phyloP scores from a whole-genome alignment of 345 rosid species.

The sweet orange (Citrus sinensis) region DNA sequence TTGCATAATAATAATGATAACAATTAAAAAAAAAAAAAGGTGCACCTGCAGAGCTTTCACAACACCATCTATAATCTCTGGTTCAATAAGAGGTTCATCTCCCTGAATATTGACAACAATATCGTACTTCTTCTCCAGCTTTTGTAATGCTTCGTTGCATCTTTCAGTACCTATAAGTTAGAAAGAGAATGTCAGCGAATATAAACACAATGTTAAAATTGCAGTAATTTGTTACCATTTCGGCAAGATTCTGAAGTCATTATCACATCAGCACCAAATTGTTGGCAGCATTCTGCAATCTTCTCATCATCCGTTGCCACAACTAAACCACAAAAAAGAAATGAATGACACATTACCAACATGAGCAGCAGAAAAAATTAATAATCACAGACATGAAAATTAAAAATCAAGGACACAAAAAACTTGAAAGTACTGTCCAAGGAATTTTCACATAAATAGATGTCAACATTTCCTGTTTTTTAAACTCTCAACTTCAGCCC shows the following conservation, averaged over 20 bases:
- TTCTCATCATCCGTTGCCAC: slow-evolving; percentile 92
- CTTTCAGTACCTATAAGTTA: slow-evolving; percentile 67
- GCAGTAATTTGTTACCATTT: slow-evolving; percentile 52
- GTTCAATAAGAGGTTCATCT: slow-evolving; percentile 94
- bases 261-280: slow-evolving; percentile 91
- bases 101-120: slow-evolving; percentile 95
- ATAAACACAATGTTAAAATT: neutral
- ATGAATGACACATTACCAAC: neutral
- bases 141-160: slow-evolving; percentile 85
- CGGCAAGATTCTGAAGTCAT: slow-evolving; percentile 94
- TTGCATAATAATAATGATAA: neutral
- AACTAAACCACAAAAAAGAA: slow-evolving; percentile 39
- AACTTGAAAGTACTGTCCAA: neutral
- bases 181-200: slow-evolving; percentile 12
- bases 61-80: slow-evolving; percentile 91
- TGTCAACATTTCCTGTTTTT: neutral
- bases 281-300: slow-evolving; percentile 92
- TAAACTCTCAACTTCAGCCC: neutral
- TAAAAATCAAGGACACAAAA: neutral
- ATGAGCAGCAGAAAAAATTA: neutral
- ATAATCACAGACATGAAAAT: neutral
- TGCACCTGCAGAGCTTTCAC: slow-evolving; percentile 89
- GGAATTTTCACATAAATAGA: neutral
- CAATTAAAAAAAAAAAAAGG: neutral
- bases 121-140: slow-evolving; percentile 82